Percentiles rank a stretch among this genome's conserved stretches.
Evolutionary conservation across 2,329 filamentous ascomycete species (phyloP).

Genomic region (Colletotrichum chrysophilum): DNA sequence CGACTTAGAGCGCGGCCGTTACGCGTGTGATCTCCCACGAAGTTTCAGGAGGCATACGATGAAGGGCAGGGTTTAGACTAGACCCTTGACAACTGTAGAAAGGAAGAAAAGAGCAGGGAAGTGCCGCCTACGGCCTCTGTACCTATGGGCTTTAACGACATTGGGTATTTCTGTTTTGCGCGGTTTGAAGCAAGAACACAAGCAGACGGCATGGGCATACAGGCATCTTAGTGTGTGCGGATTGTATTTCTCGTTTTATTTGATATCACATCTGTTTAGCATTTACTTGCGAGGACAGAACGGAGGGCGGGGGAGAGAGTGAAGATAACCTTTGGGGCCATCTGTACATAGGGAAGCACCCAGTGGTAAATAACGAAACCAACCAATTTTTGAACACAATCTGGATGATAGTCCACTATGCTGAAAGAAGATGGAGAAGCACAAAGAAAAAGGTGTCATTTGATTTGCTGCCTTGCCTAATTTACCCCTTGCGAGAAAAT

Average conservation of each 20-base stretch:
- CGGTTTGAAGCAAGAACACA: background rate
- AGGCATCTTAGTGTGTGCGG: background rate
- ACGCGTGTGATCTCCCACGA: background rate
- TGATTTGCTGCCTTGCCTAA: background rate
- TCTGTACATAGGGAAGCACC: background rate
- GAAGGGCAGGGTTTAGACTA: background rate
- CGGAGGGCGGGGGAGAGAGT: background rate
- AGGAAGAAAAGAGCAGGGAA: background rate
- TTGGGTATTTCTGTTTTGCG: background rate
- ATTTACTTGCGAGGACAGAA: background rate
- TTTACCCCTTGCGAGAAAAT: background rate
- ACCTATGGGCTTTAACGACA: constrained; percentile 5
- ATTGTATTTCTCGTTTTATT: background rate
- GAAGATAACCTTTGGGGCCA: background rate
- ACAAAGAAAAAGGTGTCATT: background rate
- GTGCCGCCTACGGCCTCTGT: background rate
- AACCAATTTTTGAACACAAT: background rate
- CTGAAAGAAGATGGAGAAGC: background rate
- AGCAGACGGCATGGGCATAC: background rate
- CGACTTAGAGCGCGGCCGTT: background rate
- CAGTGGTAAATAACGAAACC: background rate
- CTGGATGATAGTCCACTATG: background rate
- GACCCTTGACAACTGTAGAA: background rate
- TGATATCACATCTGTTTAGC: constrained; percentile 13
- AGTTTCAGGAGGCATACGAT: background rate